Evolutionary conservation across 257 asterid genomes (phyloP).

Genomic region (Solanum lignicaule): DNA sequence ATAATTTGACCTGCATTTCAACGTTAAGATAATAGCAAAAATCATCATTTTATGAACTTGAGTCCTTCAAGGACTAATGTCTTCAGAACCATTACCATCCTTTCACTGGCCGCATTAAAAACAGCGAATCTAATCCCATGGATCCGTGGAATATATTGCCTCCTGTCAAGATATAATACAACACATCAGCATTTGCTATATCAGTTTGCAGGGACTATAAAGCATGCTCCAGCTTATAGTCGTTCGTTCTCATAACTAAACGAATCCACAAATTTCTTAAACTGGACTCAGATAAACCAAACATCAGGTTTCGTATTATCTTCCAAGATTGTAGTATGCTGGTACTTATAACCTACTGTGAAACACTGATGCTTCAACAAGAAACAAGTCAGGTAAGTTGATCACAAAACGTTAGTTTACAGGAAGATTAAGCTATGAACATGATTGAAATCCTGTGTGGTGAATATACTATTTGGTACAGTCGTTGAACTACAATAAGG

Average conservation of each 20-base stretch:
- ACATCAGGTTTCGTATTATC: neutral
- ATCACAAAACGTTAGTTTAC: neutral
- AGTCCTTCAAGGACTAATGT: neutral
- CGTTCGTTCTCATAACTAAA: neutral
- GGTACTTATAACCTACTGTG: neutral
- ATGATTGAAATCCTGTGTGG: neutral
- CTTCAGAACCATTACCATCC: constrained; percentile 56
- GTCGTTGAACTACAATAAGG: neutral
- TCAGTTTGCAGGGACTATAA: neutral
- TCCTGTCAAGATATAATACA: constrained; percentile 34
- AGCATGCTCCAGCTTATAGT: neutral
- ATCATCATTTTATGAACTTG: neutral
- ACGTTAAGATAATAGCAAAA: neutral
- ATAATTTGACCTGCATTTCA: constrained; percentile 62
- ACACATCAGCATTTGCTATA: neutral
- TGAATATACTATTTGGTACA: neutral
- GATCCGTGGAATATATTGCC: constrained; percentile 96
- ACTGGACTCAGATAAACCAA: neutral
- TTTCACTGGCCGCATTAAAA: constrained; percentile 89
- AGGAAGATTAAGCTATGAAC: neutral
- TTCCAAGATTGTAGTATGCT: neutral
- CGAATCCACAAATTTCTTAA: neutral
- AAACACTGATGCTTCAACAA: neutral
- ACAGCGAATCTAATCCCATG: constrained; percentile 84
- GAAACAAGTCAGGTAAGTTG: neutral